Conservation (phyloP, 2,329 filamentous ascomycete species). For the Colletotrichum sp. region DNA sequence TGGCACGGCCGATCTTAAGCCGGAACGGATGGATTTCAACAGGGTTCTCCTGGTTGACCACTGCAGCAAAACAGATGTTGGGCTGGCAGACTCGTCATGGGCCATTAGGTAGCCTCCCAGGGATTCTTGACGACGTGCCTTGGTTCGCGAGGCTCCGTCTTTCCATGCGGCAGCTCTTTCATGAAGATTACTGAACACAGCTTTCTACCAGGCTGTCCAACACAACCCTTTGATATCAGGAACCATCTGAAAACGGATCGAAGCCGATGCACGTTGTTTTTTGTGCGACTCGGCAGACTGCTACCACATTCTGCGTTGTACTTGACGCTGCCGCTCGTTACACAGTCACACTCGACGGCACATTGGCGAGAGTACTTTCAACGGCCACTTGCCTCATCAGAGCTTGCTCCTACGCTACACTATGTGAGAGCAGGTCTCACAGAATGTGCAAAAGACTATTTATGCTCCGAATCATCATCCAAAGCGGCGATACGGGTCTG, state of each 20-base stretch:
- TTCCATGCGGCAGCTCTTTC: not conserved
- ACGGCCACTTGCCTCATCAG: conserved; percentile 12
- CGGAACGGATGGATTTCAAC: not conserved
- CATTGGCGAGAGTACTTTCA: not conserved
- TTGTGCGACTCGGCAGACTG: not conserved
- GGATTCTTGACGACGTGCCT: not conserved
- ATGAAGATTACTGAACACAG: not conserved
- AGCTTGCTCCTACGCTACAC: not conserved
- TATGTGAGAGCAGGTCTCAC: not conserved
- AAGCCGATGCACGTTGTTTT: not conserved
- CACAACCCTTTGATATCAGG: not conserved
- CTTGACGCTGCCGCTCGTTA: not conserved
- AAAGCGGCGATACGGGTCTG: not conserved
- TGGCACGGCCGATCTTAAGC: not conserved
- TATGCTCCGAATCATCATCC: not conserved
- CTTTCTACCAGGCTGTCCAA: not conserved
- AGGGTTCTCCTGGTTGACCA: not conserved
- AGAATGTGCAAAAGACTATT: not conserved
- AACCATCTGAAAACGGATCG: not conserved
- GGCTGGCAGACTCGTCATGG: not conserved
- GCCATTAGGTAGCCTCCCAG: not conserved
- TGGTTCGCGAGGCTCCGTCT: not conserved
- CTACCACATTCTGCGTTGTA: not conserved
- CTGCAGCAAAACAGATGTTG: not conserved
- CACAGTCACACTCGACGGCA: not conserved